Base-by-base conservation (phyloP, 2,329 filamentous ascomycete genomes). In the Thielaviopsis euricoi region DNA sequence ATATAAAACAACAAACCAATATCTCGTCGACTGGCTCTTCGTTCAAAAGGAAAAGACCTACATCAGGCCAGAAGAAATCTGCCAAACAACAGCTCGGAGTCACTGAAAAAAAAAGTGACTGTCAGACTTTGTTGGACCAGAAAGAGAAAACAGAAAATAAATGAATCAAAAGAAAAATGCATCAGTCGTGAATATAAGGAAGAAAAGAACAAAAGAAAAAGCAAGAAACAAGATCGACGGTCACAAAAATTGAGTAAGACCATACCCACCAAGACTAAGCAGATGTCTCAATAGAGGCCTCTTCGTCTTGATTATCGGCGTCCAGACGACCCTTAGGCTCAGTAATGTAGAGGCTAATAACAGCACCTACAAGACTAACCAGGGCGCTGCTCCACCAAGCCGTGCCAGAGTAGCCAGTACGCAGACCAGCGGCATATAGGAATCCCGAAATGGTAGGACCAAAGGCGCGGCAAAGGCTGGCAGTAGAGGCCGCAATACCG, bases 331-430 rank as follows among this genome's bases (percentile, higher is more conserved):
- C 73, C 26, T 75, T 73, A 15, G 78, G 75, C 65, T 91, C 86
- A 40, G 81, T 81, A 70, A 96, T 86, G 67, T 81, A 82, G 60
- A 89, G 76, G 68, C 86, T 87, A 65, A 93, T 75, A 55, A 86
- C 71, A 1, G 85, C 87, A 52, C 90, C 93, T 15, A 82, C 69
- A 12, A 88, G 71, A 37, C 89, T 87, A 33, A 96, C 81, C 3
- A 86, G 65, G 9, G 86, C 88, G 63, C 85, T 90, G 61, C 83
- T 83, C 93, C 93, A 98, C 91, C 93, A 98, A 0, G 89, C 86
- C 37, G 96, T 76, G 21, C 89, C 89, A 4, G 89, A 91, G 67
- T 89, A 91, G 40, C 90, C 89, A 6, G 83, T 78, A 63, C 82
- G 78, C 40, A 94, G 78, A 55, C 93, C 93, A 56, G 85, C 74